Conservation (phyloP, 768 basidiomycete genomes). For the Phanerochaete carnosa region DNA sequence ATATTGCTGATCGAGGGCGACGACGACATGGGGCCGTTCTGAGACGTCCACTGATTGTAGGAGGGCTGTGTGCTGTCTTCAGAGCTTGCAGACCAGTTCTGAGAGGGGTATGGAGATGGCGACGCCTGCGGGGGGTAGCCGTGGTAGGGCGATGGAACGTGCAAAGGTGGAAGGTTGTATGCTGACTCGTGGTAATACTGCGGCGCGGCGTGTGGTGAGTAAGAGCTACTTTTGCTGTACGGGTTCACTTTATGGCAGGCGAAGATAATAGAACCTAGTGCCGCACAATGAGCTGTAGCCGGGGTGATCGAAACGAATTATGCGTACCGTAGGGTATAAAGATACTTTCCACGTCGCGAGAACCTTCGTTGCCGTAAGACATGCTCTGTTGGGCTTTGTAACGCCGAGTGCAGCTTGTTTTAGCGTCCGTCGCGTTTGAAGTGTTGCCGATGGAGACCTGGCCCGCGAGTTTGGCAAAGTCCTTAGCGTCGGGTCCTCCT, state of each 20-base stretch:
- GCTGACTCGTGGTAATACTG: conserved; percentile 9
- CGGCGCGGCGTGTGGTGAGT: conserved; percentile 2
- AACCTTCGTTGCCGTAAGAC: conserved; percentile 41
- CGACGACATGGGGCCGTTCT: conserved; percentile 12
- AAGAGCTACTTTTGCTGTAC: conserved; percentile 21
- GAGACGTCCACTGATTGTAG: conserved; percentile 15
- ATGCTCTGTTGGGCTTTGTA: conserved; percentile 72
- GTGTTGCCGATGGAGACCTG: conserved; percentile 60
- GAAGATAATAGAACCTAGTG: conserved; percentile 62
- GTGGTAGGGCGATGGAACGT: conserved; percentile 3
- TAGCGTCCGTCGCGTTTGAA: conserved; percentile 57
- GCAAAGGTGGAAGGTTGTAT: conserved; percentile 8
- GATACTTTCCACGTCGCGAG: conserved; percentile 76
- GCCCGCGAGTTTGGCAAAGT: conserved; percentile 58
- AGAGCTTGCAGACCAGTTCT: conserved; percentile 11
- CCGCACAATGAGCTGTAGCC: conserved; percentile 6
- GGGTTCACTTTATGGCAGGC: conserved; percentile 66
- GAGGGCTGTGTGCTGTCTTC: conserved; percentile 9
- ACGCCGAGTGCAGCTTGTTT: conserved; percentile 83
- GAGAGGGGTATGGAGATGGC: conserved; percentile 5
- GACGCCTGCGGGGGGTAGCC: conserved; percentile 17
- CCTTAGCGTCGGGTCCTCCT: conserved; percentile 33
- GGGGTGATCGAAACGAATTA: conserved; percentile 18
- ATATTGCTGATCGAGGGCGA: conserved; percentile 23
- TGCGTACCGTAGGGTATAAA: conserved; percentile 84